These are phyloP conservation scores for Neurospora crassa DNA, from an alignment of 2,329 filamentous ascomycete species.

Conservation along the genomic window DNA sequence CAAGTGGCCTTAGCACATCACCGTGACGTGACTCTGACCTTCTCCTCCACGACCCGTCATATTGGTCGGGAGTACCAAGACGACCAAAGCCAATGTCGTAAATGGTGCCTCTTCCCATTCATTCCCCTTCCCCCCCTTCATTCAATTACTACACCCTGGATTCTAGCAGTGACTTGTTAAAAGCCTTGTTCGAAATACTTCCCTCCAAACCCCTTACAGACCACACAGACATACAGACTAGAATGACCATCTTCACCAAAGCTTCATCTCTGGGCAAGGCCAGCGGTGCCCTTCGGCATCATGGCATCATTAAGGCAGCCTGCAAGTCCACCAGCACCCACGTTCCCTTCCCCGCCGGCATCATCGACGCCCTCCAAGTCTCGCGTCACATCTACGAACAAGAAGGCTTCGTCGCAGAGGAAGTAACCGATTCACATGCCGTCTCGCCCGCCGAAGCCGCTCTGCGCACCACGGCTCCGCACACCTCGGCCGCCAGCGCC, in stretches of 20 bases:
- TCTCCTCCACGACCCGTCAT: not conserved
- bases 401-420: not conserved
- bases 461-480: not conserved
- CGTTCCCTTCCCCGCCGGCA: not conserved
- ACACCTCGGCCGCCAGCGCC: not conserved
- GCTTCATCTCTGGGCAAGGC: not conserved
- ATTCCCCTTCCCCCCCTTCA: not conserved
- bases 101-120: not conserved
- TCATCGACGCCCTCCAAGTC: not conserved
- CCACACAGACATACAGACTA: not conserved
- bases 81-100: not conserved
- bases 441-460: not conserved
- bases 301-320: not conserved
- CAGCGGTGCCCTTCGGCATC: no score
- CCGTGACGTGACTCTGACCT: not conserved
- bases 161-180: not conserved
- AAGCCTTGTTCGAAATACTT: not conserved
- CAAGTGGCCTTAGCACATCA: not conserved
- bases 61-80: not conserved
- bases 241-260: not conserved
- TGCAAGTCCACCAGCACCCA: not conserved
- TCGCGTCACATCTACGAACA: not conserved
- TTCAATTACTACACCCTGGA: not conserved
- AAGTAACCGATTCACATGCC: not conserved
- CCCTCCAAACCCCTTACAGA: not conserved